Base-by-base conservation (phyloP, 164 flowering plant genomes). In the Vitis vinifera region DNA sequence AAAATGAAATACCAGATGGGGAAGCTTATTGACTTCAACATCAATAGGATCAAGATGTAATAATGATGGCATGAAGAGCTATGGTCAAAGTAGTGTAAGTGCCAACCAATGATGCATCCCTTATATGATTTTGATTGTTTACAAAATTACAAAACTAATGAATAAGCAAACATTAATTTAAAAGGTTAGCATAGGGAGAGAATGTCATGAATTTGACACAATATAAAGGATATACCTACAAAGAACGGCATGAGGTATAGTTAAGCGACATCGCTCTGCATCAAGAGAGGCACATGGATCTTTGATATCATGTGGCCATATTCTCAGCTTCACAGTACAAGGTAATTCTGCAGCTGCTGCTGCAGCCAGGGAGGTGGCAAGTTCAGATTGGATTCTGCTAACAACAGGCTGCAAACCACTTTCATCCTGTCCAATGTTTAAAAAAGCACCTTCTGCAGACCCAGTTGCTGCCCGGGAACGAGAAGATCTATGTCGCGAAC, bases 171-270 rank as follows among this genome's bases (percentile, higher is more conserved):
- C 17, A 75, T 10, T 48, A 37, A 47, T 9, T 17, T 55, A 16
- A 27, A 15, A 19, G 30, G 16, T 48, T 4, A 61, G 31, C 27
- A 72, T 17, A 48, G 19, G 2, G 13, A 44, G 3, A 53, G 19
- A 19, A 55, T 55, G 8, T 27, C 51, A 53, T 44, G 11, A 44
- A 15, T 31, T 51, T 23, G n/a, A 44, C 3, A 63, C 3, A 61
- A 6, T 12, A 44, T 0, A 8, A 59, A 50, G 8, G 11, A 48
- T 69, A 72, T 88, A 90, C 99, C 99, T 96, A 68, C 99, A 96
- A 76, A 96, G 99, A 37, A 96, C 99, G 29, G 97, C 99, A 86
- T 96, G 99, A 16, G 97, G 94, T 72, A 96, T 87, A 19, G 80
- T 85, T 71, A 96, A 77, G 16, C 93, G 86, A 63, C 97, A 91